Evolutionary conservation across 805 yeast genomes (phyloP).

Genomic region (Saturnispora kantuleensis): DNA sequence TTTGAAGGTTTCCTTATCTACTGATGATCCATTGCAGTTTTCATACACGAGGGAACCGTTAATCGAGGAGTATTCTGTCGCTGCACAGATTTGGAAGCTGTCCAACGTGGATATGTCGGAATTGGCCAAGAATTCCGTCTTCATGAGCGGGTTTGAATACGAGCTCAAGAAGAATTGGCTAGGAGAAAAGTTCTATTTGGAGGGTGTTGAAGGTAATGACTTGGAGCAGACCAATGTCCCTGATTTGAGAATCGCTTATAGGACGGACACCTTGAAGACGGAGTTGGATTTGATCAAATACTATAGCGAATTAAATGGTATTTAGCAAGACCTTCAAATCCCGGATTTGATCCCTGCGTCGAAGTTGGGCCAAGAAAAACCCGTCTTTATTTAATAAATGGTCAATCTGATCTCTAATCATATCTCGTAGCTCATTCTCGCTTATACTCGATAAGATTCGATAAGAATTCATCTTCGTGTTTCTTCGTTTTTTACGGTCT

Average conservation of each 20-base stretch:
- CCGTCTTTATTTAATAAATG: too few relatives aligned
- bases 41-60: conserved; percentile 95
- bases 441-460: too few relatives aligned
- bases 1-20: conserved; percentile 83
- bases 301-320: conserved; percentile 30
- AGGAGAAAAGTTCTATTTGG: conserved; percentile 49
- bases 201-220: conserved; percentile 74
- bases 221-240: conserved; percentile 95
- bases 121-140: conserved; percentile 83
- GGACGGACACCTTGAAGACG: conserved; percentile 68
- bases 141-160: conserved; percentile 90
- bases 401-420: too few relatives aligned
- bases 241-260: conserved; percentile 69
- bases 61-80: conserved; percentile 95
- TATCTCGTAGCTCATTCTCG: too few relatives aligned
- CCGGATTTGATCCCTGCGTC: not conserved
- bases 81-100: conserved; percentile 92
- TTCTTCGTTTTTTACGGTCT: too few relatives aligned
- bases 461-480: too few relatives aligned
- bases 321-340: not conserved
- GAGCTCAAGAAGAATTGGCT: conserved; percentile 86
- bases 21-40: conserved; percentile 97
- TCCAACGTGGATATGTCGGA: conserved; percentile 97
- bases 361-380: too few relatives aligned
- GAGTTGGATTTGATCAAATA: conserved; percentile 60